Conservation (phyloP, 306 rosid genomes). For the Comarum palustre region DNA sequence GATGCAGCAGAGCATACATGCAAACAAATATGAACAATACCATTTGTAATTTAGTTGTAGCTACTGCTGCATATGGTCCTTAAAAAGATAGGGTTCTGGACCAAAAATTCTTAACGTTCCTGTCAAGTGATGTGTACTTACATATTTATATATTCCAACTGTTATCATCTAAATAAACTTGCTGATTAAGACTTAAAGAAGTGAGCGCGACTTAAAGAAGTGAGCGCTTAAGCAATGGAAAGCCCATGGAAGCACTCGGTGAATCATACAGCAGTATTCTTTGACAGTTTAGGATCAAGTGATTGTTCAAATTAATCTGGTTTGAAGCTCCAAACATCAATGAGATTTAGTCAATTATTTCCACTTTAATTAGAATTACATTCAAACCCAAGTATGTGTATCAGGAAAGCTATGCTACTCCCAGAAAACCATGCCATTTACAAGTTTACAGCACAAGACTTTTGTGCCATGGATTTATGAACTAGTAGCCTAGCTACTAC, state of each 20-base stretch:
- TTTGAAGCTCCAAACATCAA: neutral
- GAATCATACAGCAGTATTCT: neutral
- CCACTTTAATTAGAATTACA: neutral
- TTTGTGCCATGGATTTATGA: neutral
- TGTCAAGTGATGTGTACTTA: too few species aligned
- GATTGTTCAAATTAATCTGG: neutral
- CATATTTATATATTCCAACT: too few species aligned
- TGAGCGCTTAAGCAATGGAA: neutral
- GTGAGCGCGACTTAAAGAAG: too few species aligned
- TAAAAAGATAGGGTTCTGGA: neutral
- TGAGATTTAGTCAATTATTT: neutral
- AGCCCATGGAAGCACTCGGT: neutral
- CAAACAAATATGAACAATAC: neutral
- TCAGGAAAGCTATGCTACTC: neutral
- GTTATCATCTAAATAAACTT: too few species aligned
- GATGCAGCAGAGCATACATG: neutral
- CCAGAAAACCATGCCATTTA: constrained; percentile 4
- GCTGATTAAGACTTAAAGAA: neutral
- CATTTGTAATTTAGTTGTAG: neutral
- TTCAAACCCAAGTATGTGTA: neutral
- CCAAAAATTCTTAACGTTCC: neutral
- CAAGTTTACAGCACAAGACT: neutral
- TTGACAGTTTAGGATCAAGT: neutral
- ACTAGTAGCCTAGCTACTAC: too few species aligned
- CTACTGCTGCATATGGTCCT: neutral